Evolutionary conservation across 1,284 basidiomycete species (phyloP), one percentile per base, ranked within the genome.

Genomic region (Ustilago esculenta): DNA sequence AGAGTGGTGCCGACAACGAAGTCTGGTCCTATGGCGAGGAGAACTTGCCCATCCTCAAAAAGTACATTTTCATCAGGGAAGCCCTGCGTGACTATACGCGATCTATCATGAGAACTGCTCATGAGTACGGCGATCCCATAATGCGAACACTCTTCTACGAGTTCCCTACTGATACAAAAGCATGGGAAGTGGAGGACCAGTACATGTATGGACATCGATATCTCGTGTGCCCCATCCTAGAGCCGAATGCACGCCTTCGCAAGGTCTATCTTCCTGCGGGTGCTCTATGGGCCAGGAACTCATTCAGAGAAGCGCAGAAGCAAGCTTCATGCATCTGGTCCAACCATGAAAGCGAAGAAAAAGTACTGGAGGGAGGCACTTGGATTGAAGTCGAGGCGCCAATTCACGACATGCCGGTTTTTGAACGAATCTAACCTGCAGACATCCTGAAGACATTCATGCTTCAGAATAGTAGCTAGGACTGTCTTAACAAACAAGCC

Each of bases 181-280:
- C 49, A 4, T 65, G 61, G 61, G 9, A 48, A 35, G 41, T 57
- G 2, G 54, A 65, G 33, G 50, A 65, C 21, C 10, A 52, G 43
- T 65, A 65, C 44, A 53, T 65, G 61, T 65, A 52, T 32, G 61
- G 61, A 4, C 23, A 47, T 27, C 18, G 25, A 14, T 65, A 58
- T 24, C 55, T 65, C 14, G 53, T 65, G 12, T 50, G 47, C 10
- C 61, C 61, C 10, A 58, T 65, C 17, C 35, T 65, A 8, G 20
- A 47, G 14, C 32, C 47, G 2, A 37, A 35, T 4, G 25, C 35
- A 12, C 15, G 20, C 6, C 18, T 20, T 2, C 41, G 53, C 12
- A 29, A 12, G 1, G 52, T 63, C 20, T 64, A 64, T 29, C 34
- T 64, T 11, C 60, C 60, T 10, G 32, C 32, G 6, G 51, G 51